A percentile compares a stretch with the other conserved stretches of the same genome.
These are phyloP conservation scores for Aspergillus spinulosporus DNA, from an alignment of 2,329 filamentous ascomycete species.

Conservation along the genomic window DNA sequence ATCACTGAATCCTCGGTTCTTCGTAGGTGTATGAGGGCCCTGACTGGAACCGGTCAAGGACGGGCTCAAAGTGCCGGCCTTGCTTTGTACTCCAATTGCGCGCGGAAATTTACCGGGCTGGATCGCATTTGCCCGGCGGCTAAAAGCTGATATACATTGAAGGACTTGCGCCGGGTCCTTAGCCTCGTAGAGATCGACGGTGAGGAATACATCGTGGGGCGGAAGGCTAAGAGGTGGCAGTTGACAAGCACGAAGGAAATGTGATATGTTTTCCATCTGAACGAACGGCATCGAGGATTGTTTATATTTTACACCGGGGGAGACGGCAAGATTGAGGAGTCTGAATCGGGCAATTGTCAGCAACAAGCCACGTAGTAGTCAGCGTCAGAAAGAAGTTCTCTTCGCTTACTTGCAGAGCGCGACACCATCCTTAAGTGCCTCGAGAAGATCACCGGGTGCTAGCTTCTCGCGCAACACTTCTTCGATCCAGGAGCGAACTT, in stretches of 20 bases:
- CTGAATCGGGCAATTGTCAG: slow-evolving; percentile 46
- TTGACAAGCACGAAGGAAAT: slow-evolving; percentile 89
- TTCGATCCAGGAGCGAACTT: slow-evolving; percentile 85
- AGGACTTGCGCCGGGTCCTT: slow-evolving; percentile 96
- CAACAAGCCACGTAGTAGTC: neutral
- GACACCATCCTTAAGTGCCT: slow-evolving; percentile 84
- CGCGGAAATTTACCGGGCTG: slow-evolving; percentile 73
- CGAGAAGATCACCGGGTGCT: slow-evolving; percentile 73
- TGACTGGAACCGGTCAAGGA: slow-evolving; percentile 64
- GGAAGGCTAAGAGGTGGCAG: slow-evolving; percentile 80
- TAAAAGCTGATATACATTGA: slow-evolving; percentile 90
- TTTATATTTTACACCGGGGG: slow-evolving; percentile 84
- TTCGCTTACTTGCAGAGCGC: slow-evolving; percentile 77
- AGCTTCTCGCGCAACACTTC: slow-evolving; percentile 72
- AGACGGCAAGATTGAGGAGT: slow-evolving; percentile 76
- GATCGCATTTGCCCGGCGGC: slow-evolving; percentile 73
- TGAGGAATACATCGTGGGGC: slow-evolving; percentile 93
- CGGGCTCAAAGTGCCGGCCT: slow-evolving; percentile 62
- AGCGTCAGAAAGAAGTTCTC: neutral
- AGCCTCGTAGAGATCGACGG: slow-evolving; percentile 90
- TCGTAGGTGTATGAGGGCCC: slow-evolving; percentile 41
- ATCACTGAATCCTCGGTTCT: slow-evolving; percentile 55
- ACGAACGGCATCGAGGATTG: slow-evolving; percentile 94
- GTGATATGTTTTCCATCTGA: slow-evolving; percentile 99
- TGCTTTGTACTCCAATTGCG: slow-evolving; percentile 71